These are phyloP conservation scores for Przewalskia tangutica DNA, from an alignment of 257 asterid species.

Conservation along the genomic window DNA sequence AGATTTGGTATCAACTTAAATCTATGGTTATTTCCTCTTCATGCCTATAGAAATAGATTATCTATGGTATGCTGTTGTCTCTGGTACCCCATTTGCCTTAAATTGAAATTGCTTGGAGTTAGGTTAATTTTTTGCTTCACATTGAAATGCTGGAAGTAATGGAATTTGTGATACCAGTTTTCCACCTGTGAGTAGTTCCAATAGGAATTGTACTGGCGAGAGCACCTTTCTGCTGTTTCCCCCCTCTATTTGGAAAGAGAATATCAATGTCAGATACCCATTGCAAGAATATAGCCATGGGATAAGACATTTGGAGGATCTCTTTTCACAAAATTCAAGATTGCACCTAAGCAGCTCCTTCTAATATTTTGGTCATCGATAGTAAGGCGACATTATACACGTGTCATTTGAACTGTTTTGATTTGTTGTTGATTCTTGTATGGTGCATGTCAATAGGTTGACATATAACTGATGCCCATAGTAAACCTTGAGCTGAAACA, in stretches of 20 bases:
- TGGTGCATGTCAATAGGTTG: not conserved
- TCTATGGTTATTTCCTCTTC: slow-evolving; percentile 8
- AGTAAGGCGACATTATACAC: not conserved
- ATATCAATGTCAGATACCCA: not conserved
- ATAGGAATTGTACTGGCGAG: not conserved
- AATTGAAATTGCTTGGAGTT: slow-evolving; percentile 67
- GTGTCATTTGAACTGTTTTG: not conserved
- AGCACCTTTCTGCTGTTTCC: slow-evolving; percentile 6
- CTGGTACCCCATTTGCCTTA: not conserved
- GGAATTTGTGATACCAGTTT: not conserved
- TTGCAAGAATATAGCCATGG: not conserved
- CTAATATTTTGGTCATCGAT: no score
- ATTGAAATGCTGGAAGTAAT: not conserved
- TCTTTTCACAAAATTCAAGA: not conserved
- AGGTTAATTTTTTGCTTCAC: slow-evolving; percentile 23
- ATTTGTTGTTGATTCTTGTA: not conserved
- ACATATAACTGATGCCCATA: not conserved
- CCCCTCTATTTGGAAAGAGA: not conserved
- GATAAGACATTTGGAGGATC: not conserved
- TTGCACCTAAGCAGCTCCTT: no score
- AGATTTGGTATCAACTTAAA: slow-evolving; percentile 14
- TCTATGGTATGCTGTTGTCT: not conserved
- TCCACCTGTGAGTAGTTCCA: not conserved
- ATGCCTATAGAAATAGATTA: not conserved
- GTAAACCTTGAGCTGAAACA: not conserved